Percentiles rank a stretch among this genome's conserved stretches.
Evolutionary conservation across 1,284 basidiomycete genomes (phyloP).

Genomic region (Microbotryum lychnidis-dioicae): DNA sequence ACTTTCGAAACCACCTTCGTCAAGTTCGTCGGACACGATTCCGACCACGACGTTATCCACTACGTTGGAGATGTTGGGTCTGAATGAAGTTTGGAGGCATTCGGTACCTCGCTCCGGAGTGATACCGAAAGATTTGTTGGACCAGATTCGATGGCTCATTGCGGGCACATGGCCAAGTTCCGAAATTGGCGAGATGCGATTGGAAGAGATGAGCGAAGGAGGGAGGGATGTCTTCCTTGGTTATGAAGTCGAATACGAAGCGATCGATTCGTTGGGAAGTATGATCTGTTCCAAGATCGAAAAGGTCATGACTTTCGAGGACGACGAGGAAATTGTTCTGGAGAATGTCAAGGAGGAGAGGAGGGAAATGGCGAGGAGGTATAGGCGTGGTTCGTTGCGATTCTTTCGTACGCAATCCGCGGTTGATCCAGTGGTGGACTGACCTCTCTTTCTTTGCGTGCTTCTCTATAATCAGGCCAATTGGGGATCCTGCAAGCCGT

Average conservation of each 20-base stretch:
- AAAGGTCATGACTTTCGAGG: background rate
- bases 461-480: slow-evolving; percentile 18
- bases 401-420: too few relatives aligned
- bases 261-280: slow-evolving; percentile 41
- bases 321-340: background rate
- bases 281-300: slow-evolving; percentile 31
- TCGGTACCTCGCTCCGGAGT: slow-evolving; percentile 13
- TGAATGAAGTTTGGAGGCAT: slow-evolving; percentile 11
- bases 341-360: slow-evolving; percentile 14
- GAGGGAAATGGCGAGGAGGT: slow-evolving; percentile 23
- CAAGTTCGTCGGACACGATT: background rate
- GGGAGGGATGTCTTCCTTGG: slow-evolving; percentile 41
- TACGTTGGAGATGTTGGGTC: slow-evolving; percentile 4
- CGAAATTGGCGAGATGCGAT: slow-evolving; percentile 55
- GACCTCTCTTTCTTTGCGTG: too few relatives aligned
- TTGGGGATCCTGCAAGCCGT: slow-evolving; percentile 20
- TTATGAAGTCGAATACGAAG: slow-evolving; percentile 33
- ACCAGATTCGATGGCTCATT: slow-evolving; percentile 30
- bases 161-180: slow-evolving; percentile 45
- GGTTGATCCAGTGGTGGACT: too few relatives aligned
- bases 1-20: slow-evolving; percentile 39
- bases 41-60: slow-evolving; percentile 38
- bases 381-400: slow-evolving; percentile 22
- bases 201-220: slow-evolving; percentile 55
- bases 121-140: slow-evolving; percentile 27